Base-by-base conservation (phyloP, 2,329 filamentous ascomycete genomes). In the Ophiostoma montium region DNA sequence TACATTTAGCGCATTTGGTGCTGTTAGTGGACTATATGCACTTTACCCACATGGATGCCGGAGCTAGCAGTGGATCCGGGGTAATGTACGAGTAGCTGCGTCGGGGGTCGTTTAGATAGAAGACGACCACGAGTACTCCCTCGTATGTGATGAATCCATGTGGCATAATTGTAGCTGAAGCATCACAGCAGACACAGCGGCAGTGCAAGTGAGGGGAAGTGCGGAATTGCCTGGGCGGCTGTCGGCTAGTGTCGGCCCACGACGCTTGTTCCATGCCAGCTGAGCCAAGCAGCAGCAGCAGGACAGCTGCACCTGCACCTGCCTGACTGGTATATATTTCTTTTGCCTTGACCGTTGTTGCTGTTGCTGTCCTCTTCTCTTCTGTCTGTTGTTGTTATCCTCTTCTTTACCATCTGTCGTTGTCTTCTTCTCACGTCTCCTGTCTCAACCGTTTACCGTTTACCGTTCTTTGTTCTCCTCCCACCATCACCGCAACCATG, bases 401-500 rank as follows among this genome's bases (percentile, higher is more conserved):
- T 36, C 1, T 5, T 21, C 21, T 27, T 41, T 41, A n/a, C n/a
- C 38, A 27, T 27, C 1, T 39, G 2, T 41, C 13, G 15, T 18
- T 16, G 10, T 3, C 18, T 46, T 31, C 10, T 42, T 11, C 1
- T 3, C 38, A n/a, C n/a, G 23, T 27, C 3, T 48, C 32, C 11
- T 41, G 10, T 16, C 3, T 27, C 7, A n/a, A n/a, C n/a, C 15
- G 23, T 38, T 36, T 19, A n/a, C 15, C 7, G 31, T 18, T 23
- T 30, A 6, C 12, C 21, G 7, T 23, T 35, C 31, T 30, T 33
- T 15, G 16, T 45, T 18, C 15, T 42, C 11, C 16, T 19, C 18
- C 8, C n/a, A 33, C 31, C 21, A 32, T 23, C 10, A 10, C 36
- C 8, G 10, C 8, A 15, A 62, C 30, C 31, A 76, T 76, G 73